These are phyloP conservation scores for Tarenaya hassleriana DNA, from an alignment of 345 rosid genomes.

Conservation along the genomic window DNA sequence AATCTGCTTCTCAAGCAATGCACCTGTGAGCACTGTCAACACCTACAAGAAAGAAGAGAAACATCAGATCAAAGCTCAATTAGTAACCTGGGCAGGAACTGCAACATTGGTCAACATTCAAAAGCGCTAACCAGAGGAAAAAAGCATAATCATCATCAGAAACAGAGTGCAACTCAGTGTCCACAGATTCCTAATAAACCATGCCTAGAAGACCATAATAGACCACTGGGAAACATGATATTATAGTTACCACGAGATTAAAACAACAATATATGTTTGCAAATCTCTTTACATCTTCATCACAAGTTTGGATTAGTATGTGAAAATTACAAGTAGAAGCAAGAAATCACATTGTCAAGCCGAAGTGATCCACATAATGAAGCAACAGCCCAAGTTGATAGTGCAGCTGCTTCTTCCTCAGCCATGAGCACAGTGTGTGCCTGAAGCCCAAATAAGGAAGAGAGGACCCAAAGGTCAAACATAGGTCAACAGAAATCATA, in stretches of 20 bases:
- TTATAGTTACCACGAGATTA: not conserved
- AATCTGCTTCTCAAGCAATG: slow-evolving; percentile 85
- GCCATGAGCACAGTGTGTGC: slow-evolving; percentile 63
- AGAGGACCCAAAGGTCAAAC: slow-evolving; percentile 1
- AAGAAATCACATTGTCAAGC: slow-evolving; percentile 64
- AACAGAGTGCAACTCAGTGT: not conserved
- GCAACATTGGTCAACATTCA: not conserved
- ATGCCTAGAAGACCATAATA: not conserved
- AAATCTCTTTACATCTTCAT: not conserved
- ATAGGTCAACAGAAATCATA: not conserved
- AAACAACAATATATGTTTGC: not conserved
- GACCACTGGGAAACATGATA: not conserved
- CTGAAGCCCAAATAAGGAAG: slow-evolving; percentile 34
- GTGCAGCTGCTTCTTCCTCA: slow-evolving; percentile 86
- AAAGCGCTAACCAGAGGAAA: not conserved
- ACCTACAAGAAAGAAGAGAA: slow-evolving; percentile 40
- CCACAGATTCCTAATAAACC: not conserved
- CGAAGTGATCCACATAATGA: slow-evolving; percentile 82
- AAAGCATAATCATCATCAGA: slow-evolving; percentile 3
- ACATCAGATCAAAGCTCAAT: slow-evolving; percentile 7
- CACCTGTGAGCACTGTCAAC: slow-evolving; percentile 69
- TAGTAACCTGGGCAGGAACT: not conserved
- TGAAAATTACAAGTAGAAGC: slow-evolving; percentile 2
- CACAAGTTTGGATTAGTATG: not conserved
- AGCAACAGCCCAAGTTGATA: slow-evolving; percentile 89